Conservation (phyloP, 1,284 basidiomycete genomes). For the Crepidotus sp. region DNA sequence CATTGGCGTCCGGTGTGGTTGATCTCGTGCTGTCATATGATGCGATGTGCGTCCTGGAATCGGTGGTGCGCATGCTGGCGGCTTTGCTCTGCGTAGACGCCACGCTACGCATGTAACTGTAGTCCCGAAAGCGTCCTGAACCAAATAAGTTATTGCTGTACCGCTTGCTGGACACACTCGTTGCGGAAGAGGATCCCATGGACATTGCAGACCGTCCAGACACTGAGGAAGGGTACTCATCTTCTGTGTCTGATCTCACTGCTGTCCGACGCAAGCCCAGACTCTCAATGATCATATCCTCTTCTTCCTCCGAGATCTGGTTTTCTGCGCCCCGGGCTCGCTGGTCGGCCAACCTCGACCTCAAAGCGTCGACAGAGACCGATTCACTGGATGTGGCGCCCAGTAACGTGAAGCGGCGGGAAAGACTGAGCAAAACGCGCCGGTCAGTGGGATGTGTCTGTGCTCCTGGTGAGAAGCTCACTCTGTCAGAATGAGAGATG, state of each 20-base stretch:
- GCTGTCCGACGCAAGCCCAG: slow-evolving; percentile 34
- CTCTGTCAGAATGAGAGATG: slow-evolving; percentile 75
- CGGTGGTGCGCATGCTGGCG: slow-evolving; percentile 40
- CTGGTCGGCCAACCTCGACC: slow-evolving; percentile 62
- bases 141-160: slow-evolving; percentile 80
- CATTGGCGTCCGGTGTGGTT: slow-evolving; percentile 43
- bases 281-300: slow-evolving; percentile 72
- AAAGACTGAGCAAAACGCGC: slow-evolving; percentile 42
- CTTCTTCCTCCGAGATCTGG: slow-evolving; percentile 69
- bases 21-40: slow-evolving; percentile 41
- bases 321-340: slow-evolving; percentile 56
- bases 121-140: slow-evolving; percentile 66
- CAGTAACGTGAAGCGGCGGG: slow-evolving; percentile 70
- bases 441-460: slow-evolving; percentile 11
- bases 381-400: slow-evolving; percentile 57
- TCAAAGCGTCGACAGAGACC: slow-evolving; percentile 54
- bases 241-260: slow-evolving; percentile 11
- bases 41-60: slow-evolving; percentile 40
- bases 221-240: slow-evolving; percentile 14
- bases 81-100: slow-evolving; percentile 28
- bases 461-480: slow-evolving; percentile 31
- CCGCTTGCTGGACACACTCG: slow-evolving; percentile 43
- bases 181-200: slow-evolving; percentile 35
- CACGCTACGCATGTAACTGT: slow-evolving; percentile 55
- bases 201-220: slow-evolving; percentile 23